Percentiles rank a stretch among this genome's conserved stretches.
phyloP scores from a whole-genome alignment of 768 basidiomycete species.

The Phylloporus sp. region DNA sequence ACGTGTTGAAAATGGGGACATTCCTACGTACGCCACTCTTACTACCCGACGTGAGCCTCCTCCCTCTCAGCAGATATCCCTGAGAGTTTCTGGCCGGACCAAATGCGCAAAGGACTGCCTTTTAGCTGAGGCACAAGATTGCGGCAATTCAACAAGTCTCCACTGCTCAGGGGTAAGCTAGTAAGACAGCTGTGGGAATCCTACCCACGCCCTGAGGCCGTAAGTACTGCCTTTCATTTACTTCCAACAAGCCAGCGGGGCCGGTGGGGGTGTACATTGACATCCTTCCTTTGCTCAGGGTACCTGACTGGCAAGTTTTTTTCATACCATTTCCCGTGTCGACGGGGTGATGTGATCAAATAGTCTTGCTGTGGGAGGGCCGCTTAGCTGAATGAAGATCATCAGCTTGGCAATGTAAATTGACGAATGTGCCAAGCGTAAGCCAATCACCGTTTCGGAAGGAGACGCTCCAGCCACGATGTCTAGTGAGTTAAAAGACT shows the following conservation, averaged over 20 bases:
- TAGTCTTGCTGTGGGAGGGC: background rate
- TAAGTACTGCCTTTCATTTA: background rate
- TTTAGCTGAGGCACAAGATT: background rate
- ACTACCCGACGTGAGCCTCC: background rate
- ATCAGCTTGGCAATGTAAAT: constrained; percentile 2
- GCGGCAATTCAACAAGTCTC: background rate
- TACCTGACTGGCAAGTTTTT: constrained; percentile 3
- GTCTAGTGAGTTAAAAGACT: constrained; percentile 12
- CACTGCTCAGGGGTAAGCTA: background rate
- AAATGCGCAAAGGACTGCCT: background rate
- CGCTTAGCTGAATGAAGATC: background rate
- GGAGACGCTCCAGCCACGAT: constrained; percentile 5
- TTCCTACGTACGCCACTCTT: background rate
- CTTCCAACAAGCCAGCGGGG: background rate
- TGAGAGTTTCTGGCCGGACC: background rate
- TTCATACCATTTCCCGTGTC: background rate
- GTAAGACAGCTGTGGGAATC: constrained; percentile 10
- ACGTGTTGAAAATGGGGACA: too few species aligned
- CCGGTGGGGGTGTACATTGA: background rate
- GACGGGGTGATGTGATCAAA: constrained; percentile 1
- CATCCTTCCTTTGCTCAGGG: background rate
- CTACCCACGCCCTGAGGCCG: constrained; percentile 13
- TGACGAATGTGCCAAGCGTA: constrained; percentile 20
- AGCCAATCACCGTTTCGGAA: constrained; percentile 13
- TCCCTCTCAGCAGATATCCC: background rate